These are phyloP conservation scores for Jaltomata sinuosa DNA, from an alignment of 257 asterid genomes.

Conservation along the genomic window DNA sequence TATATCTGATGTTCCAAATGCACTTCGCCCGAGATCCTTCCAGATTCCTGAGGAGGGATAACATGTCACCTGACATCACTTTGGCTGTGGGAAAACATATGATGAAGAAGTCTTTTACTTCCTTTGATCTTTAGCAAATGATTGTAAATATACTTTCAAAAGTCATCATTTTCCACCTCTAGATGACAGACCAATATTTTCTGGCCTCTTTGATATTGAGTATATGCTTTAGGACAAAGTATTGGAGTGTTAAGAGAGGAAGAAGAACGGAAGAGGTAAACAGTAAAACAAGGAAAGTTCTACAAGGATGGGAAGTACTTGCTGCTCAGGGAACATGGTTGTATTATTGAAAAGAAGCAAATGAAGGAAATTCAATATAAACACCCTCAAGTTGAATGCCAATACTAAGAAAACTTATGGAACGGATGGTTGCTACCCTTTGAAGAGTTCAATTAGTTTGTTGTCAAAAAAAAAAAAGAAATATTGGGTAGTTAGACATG, in stretches of 20 bases:
- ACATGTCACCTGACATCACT: neutral
- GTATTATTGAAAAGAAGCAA: neutral
- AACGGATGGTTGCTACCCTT: neutral
- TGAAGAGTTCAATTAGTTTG: neutral
- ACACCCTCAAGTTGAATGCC: neutral
- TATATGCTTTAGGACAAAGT: neutral
- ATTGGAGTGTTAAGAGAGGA: neutral
- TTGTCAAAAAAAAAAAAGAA: neutral
- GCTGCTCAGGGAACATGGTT: neutral
- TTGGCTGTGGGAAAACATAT: neutral
- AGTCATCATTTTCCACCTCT: neutral
- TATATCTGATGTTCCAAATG: neutral
- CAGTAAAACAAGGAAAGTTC: neutral
- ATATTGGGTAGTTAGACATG: neutral
- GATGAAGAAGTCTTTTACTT: neutral
- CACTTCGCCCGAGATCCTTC: neutral
- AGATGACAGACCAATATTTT: neutral
- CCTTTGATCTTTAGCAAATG: neutral
- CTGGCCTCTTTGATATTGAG: neutral
- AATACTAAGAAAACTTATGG: neutral
- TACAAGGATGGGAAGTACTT: neutral
- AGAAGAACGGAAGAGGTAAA: neutral
- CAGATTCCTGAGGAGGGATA: neutral
- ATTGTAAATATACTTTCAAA: neutral
- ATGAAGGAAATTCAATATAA: neutral